phyloP scores from a whole-genome alignment of 2,329 filamentous ascomycete species.

The Botryotinia calthae region DNA sequence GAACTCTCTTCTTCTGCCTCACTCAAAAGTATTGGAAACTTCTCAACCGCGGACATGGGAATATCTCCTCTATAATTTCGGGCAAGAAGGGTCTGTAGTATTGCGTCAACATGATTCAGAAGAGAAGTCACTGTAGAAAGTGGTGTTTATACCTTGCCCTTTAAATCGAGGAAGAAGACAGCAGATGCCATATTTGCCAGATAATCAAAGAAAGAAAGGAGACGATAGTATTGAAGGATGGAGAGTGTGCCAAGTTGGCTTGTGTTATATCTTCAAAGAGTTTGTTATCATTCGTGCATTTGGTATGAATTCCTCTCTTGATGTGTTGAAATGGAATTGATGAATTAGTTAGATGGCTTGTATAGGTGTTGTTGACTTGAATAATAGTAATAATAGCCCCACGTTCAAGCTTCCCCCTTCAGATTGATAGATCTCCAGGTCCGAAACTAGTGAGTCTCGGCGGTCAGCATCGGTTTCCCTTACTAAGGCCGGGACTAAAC shows the following conservation, averaged over 20 bases:
- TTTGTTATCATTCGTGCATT: constrained; percentile 28
- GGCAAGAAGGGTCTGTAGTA: constrained; percentile 82
- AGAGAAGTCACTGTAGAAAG: constrained; percentile 1
- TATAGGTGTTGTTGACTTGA: constrained; percentile 9
- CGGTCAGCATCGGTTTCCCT: neutral
- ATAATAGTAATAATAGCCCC: constrained; percentile 27
- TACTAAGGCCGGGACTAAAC: neutral
- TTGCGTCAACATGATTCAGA: constrained; percentile 27
- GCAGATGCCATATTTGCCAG: constrained; percentile 78
- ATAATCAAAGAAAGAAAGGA: constrained; percentile 16
- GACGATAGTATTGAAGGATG: neutral
- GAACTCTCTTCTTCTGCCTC: constrained; percentile 99
- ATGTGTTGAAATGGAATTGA: neutral
- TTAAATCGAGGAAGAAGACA: constrained; percentile 96
- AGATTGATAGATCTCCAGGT: constrained; percentile 6
- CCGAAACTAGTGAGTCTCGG: constrained; percentile 10
- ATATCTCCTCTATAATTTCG: constrained; percentile 98
- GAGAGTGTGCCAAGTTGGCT: constrained; percentile 25
- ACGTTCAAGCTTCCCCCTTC: constrained; percentile 24
- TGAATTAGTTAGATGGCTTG: neutral
- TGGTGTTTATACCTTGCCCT: constrained; percentile 80
- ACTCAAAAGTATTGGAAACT: constrained; percentile 91
- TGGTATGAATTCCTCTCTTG: neutral
- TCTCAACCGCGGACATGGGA: constrained; percentile 98
- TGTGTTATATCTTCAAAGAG: constrained; percentile 20